These are phyloP conservation scores for Boechera stricta DNA, from an alignment of 345 rosid species.

Conservation along the genomic window DNA sequence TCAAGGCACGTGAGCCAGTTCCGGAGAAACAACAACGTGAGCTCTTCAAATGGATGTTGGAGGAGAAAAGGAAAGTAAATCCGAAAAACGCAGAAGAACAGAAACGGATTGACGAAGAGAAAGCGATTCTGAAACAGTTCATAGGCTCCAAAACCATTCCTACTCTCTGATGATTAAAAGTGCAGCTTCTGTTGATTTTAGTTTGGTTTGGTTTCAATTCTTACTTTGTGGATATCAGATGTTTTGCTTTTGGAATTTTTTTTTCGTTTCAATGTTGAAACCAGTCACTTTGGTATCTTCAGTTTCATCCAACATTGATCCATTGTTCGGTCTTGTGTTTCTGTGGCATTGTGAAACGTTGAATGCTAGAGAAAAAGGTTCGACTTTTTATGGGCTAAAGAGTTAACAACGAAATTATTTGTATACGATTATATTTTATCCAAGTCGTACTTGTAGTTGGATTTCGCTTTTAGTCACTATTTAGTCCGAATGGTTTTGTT, in stretches of 20 bases:
- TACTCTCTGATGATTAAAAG: slow-evolving; percentile 42
- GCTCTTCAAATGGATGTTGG: slow-evolving; percentile 87
- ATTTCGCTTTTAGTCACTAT: slow-evolving; percentile 20
- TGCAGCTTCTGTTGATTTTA: slow-evolving; percentile 8
- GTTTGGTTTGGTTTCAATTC: slow-evolving; percentile 30
- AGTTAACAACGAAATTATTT: too few species aligned
- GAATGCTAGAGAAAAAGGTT: neutral
- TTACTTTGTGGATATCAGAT: slow-evolving; percentile 40
- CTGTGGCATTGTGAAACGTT: neutral
- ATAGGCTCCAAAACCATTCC: slow-evolving; percentile 76
- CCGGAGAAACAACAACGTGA: slow-evolving; percentile 75
- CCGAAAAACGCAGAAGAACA: slow-evolving; percentile 74
- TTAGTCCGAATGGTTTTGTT: neutral
- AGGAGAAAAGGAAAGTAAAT: slow-evolving; percentile 86
- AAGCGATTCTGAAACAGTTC: slow-evolving; percentile 80
- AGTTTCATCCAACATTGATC: neutral
- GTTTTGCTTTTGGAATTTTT: slow-evolving; percentile 30
- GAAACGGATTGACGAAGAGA: slow-evolving; percentile 78
- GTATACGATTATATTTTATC: too few species aligned
- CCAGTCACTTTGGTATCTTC: slow-evolving; percentile 8
- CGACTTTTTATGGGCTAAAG: neutral
- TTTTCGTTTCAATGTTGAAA: slow-evolving; percentile 23
- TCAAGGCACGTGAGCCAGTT: slow-evolving; percentile 61
- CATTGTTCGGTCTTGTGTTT: neutral
- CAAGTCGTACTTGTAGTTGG: slow-evolving; percentile 8